Conservation (phyloP, 257 asterid genomes). For the Echites panduratus region DNA sequence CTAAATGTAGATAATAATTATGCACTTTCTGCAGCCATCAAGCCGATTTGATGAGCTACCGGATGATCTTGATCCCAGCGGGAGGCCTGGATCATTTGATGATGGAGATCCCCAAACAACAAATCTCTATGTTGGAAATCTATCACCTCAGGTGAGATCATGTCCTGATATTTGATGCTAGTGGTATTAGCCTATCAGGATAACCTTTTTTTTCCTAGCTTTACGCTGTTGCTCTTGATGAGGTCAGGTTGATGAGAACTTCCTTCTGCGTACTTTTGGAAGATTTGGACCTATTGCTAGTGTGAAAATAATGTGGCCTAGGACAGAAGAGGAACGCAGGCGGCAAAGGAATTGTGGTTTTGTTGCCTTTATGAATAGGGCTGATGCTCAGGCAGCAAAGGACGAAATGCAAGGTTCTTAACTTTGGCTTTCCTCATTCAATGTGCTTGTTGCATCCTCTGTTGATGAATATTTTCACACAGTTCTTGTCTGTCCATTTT, state of each 20-base stretch:
- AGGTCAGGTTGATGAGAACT: slow-evolving; percentile 82
- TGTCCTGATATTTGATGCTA: not conserved
- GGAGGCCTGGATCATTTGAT: slow-evolving; percentile 86
- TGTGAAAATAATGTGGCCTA: slow-evolving; percentile 98
- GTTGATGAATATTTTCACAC: not conserved
- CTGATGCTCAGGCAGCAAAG: slow-evolving; percentile 91
- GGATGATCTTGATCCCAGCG: slow-evolving; percentile 83
- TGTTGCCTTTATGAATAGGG: slow-evolving; percentile 94
- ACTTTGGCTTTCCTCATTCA: not conserved
- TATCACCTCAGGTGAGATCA: slow-evolving; percentile 72
- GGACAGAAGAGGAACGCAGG: slow-evolving; percentile 89
- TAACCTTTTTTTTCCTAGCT: not conserved
- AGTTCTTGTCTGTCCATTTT: not conserved
- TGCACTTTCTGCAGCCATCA: slow-evolving; percentile 49
- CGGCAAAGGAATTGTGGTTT: slow-evolving; percentile 91
- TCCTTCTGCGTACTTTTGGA: slow-evolving; percentile 91
- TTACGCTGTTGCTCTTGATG: slow-evolving; percentile 4
- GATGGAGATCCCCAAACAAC: slow-evolving; percentile 97
- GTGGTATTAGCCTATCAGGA: not conserved
- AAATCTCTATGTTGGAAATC: slow-evolving; percentile 86
- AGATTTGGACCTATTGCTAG: slow-evolving; percentile 98
- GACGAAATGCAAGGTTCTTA: slow-evolving; percentile 92
- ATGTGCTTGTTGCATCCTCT: not conserved
- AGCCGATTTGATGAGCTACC: slow-evolving; percentile 94
- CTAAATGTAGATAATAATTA: slow-evolving; percentile 13